Base-by-base conservation (phyloP, 331 rosid species). In the Malus hybrid region DNA sequence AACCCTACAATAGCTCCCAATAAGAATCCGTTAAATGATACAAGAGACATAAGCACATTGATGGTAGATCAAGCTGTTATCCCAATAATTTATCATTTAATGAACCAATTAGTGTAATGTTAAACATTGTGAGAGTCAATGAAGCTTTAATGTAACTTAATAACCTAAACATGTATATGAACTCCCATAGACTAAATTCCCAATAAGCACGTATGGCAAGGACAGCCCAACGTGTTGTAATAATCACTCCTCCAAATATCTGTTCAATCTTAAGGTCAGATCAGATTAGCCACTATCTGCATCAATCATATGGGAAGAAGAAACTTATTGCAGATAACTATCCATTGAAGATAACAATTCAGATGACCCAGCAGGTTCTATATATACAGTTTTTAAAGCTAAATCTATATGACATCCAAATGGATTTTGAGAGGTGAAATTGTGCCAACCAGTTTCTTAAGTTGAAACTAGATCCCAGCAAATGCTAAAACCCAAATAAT, bases 1-100 rank as follows among this genome's bases (percentile, higher is more conserved):
- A 89, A 91, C 83, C 98, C 96, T 91, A 93, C 96, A 88, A 86
- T 75, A 87, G 84, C 85, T 88, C 96, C 83, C 96, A 88, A 88
- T 83, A 87, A 86, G 75, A 88, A 80, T 88, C 89, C 87, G 94
- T 88, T 82, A 88, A 74, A 88, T 85, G 89, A 81, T 84, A 79
- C 85, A 78, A 29, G 73, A 79, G 82, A 80, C 81, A 91, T 82
- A 83, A 77, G 81, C 70, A 86, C 75, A 83, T 33, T 81, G 88
- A 83, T 60, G 75, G 88, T 76, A 56, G 83, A 83, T 76, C 82
- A 90, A 86, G 75, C 79, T 78, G 79, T 76, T 86, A 80, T 82
- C 88, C 93, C 82, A 74, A 83, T 70, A 75, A 80, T 77, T 76
- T 78, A 86, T 77, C 73, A 68, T 42, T 52, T 39, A 73, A 70